phyloP scores from a whole-genome alignment of 495 filamentous ascomycete species.

The Saxispiralis lemnorum region DNA sequence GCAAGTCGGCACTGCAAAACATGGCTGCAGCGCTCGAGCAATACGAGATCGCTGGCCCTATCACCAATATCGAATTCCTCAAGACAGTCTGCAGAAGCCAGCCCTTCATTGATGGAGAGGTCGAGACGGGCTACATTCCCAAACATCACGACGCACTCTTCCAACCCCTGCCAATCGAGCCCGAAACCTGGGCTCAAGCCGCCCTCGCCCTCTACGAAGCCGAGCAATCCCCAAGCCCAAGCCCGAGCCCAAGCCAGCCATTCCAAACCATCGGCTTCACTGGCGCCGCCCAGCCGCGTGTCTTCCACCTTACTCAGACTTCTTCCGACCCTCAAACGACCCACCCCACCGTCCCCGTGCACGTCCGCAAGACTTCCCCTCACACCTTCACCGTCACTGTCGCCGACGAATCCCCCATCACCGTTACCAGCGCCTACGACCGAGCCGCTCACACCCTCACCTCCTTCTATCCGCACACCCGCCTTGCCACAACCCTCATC shows the following conservation, averaged over 20 bases:
- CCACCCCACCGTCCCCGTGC: constrained; percentile 26
- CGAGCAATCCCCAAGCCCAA: not conserved
- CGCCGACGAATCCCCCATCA: constrained; percentile 21
- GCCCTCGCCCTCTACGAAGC: constrained; percentile 40
- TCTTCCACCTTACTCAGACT: constrained; percentile 35
- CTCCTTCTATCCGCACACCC: constrained; percentile 55
- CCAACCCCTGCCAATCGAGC: constrained; percentile 6
- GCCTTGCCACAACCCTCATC: constrained; percentile 66
- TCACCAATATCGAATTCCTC: constrained; percentile 92
- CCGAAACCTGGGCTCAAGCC: constrained; percentile 50
- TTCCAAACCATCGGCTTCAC: constrained; percentile 26
- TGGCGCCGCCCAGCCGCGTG: constrained; percentile 34
- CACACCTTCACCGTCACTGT: constrained; percentile 49
- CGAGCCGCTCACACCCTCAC: constrained; percentile 24
- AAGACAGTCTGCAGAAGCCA: constrained; percentile 66
- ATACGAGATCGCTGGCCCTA: constrained; percentile 82
- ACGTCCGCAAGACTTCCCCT: constrained; percentile 44
- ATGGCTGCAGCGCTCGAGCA: constrained; percentile 64
- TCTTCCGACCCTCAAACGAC: constrained; percentile 13
- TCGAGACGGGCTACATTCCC: constrained; percentile 91
- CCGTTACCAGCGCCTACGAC: constrained; percentile 7
- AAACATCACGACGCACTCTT: constrained; percentile 55
- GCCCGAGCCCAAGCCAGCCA: not conserved
- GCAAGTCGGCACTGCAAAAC: constrained; percentile 69
- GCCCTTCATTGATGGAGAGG: constrained; percentile 69